Conservation (phyloP, 2,329 filamentous ascomycete genomes). For the Fusarium sp. region DNA sequence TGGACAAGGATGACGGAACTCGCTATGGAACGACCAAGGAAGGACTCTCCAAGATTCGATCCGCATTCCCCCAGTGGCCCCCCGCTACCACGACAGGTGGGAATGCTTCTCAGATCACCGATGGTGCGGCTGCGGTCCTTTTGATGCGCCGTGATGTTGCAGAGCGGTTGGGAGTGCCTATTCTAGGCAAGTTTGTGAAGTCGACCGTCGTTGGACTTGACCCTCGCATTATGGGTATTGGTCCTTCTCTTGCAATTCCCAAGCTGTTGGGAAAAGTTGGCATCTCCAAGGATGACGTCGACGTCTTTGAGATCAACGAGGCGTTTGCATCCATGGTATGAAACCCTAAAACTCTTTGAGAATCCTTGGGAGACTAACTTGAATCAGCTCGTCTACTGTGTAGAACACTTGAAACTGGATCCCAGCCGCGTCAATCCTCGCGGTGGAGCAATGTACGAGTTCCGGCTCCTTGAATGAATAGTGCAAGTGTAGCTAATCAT, state of each 20-base stretch:
- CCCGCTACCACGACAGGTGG: neutral
- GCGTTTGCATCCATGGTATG: neutral
- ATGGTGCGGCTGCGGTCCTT: neutral
- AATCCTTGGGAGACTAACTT: neutral
- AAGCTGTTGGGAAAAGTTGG: neutral
- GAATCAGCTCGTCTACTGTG: neutral
- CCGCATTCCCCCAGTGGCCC: neutral
- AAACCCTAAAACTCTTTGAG: neutral
- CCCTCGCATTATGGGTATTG: neutral
- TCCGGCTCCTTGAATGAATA: neutral
- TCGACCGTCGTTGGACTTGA: neutral
- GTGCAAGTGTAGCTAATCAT: neutral
- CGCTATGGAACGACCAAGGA: neutral
- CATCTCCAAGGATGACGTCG: neutral
- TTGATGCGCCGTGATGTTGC: neutral
- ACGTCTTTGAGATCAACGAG: neutral
- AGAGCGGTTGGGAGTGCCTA: neutral
- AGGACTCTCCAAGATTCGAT: neutral
- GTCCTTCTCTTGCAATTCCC: neutral
- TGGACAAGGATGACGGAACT: neutral
- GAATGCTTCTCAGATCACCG: neutral
- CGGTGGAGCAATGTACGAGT: neutral
- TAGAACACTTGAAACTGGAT: neutral
- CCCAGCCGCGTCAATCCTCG: neutral
- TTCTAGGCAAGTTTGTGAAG: neutral